phyloP scores from a whole-genome alignment of 2,329 filamentous ascomycete species.

The Xylaria sp. region DNA sequence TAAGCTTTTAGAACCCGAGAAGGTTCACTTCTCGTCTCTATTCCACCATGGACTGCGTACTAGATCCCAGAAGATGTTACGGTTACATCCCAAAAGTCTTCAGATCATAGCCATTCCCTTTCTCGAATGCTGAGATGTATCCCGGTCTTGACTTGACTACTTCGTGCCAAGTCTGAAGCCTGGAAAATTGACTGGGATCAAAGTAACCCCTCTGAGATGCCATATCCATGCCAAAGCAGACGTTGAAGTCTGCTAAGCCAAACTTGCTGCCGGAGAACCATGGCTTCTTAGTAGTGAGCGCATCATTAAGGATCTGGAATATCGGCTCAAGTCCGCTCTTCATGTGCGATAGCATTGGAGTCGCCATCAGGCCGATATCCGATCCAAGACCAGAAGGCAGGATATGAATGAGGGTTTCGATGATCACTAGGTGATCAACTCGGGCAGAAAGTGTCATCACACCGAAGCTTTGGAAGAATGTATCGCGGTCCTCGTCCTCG shows the following conservation, averaged over 20 bases:
- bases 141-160: not conserved
- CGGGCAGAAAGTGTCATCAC: not conserved
- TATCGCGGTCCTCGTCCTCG: not conserved
- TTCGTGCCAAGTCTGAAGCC: not conserved
- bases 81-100: not conserved
- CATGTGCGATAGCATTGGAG: not conserved
- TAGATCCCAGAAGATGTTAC: not conserved
- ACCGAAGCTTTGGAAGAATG: not conserved
- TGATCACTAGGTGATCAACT: not conserved
- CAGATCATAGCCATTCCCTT: not conserved
- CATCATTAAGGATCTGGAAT: not conserved
- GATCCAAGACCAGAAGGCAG: not conserved
- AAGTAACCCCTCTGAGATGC: not conserved
- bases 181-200: not conserved
- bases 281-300: not conserved
- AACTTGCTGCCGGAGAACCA: not conserved
- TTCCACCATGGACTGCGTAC: too few species aligned
- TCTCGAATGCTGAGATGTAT: not conserved
- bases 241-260: not conserved
- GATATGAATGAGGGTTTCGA: not conserved
- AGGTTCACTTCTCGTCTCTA: not conserved
- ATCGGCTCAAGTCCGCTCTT: not conserved
- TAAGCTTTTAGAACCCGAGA: not conserved
- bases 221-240: not conserved
- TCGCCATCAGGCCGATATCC: not conserved